Evolutionary conservation across 805 yeast genomes (phyloP).

Genomic region (Nakazawaea wyomingensis): DNA sequence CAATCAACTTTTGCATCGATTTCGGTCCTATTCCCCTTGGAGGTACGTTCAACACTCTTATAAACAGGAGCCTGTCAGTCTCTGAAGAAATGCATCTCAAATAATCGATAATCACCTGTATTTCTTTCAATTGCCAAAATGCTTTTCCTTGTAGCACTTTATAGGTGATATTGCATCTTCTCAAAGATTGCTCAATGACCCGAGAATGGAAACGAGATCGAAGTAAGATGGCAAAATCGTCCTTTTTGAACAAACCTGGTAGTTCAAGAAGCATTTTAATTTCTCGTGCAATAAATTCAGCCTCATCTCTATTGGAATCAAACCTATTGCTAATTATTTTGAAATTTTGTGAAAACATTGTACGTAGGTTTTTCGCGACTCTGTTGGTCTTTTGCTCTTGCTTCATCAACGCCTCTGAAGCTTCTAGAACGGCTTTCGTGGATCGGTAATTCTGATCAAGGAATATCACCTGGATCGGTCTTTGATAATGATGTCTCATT

Average conservation of each 20-base stretch:
- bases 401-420: conserved; percentile 62
- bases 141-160: conserved; percentile 65
- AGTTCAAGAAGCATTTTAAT: conserved; percentile 41
- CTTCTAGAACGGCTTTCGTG: conserved; percentile 54
- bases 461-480: conserved; percentile 29
- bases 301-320: conserved; percentile 46
- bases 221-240: conserved; percentile 71
- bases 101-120: conserved; percentile 56
- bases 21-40: conserved; percentile 64
- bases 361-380: conserved; percentile 34
- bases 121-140: conserved; percentile 76
- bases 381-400: conserved; percentile 41
- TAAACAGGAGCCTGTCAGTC: conserved; percentile 54
- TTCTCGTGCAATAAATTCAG: conserved; percentile 51
- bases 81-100: conserved; percentile 57
- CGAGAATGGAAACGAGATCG: conserved; percentile 61
- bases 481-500: conserved; percentile 37
- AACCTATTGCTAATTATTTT: conserved; percentile 43
- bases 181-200: conserved; percentile 58
- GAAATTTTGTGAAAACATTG: conserved; percentile 38
- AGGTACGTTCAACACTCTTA: conserved; percentile 55
- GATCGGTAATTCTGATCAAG: conserved; percentile 79
- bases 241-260: conserved; percentile 39
- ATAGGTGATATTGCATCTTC: conserved; percentile 55
- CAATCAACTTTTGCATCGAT: conserved; percentile 33